Base-by-base conservation (phyloP, 345 rosid genomes). In the Mercurialis annua region DNA sequence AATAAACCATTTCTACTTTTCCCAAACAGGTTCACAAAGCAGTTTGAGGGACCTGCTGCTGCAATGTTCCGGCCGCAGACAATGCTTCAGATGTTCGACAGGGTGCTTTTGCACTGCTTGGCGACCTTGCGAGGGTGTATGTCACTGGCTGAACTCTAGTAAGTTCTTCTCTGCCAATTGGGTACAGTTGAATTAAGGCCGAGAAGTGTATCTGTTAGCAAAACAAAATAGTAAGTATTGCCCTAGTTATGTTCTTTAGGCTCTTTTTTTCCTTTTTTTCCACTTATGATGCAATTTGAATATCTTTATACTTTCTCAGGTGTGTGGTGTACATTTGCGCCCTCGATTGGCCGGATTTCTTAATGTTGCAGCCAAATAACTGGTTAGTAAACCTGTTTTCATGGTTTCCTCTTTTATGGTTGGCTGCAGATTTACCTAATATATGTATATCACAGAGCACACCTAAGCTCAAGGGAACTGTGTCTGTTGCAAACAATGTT, bases 401-500 rank as follows among this genome's bases (percentile, higher is more conserved):
- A 15, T 49, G 26, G 55, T 62, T 70, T 59, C 29, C 59, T n/a
- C n/a, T n/a, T 21, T 70, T 55, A 62, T 57, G 21, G 29, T 27
- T 46, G 17, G 54, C 38, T 1, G 10, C 49, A 6, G 27, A 53
- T 75, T 71, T 53, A 63, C 65, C 27, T 55, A 18, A 48, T n/a
- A 18, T 59, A 26, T 81, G 52, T 64, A 67, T 57, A 57, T 15
- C 77, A 73, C 90, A 94, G 99, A 80, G 62, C 66, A 73, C 86
- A 53, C 74, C 90, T 65, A 80, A 83, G 75, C 81, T 85, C 75
- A 79, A 77, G 78, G 98, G 88, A 74, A 82, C 83, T 59, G 34
- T 88, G 69, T 92, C 97, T 71, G 99, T 90, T 2, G 99, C 97
- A 30, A 94, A 92, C 72, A 94, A 94, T 81, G 99, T 97, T 10